A percentile compares a stretch with the other conserved stretches of the same genome.
Evolutionary conservation across 208 protist species (phyloP).

Genomic region (Blechomonas ayalai): DNA sequence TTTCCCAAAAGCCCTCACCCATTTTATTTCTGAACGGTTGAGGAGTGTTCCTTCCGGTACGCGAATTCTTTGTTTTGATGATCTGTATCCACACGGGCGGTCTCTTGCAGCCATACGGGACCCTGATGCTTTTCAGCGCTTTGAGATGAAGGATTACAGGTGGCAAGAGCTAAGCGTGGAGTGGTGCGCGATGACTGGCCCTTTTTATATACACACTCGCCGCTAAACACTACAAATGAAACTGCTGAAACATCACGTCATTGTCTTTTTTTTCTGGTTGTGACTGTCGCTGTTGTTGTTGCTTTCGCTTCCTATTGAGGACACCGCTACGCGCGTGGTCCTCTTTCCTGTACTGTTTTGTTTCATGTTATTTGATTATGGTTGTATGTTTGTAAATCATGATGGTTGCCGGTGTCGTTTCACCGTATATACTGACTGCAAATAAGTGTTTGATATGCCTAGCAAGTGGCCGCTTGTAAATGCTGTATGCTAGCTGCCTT

Average conservation of each 20-base stretch:
- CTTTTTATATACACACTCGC: slow-evolving; percentile 48
- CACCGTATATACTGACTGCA: too few relatives aligned
- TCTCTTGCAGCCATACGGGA: slow-evolving; percentile 37
- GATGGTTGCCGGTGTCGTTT: too few relatives aligned
- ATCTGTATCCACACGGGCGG: slow-evolving; percentile 53
- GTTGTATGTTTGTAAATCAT: too few relatives aligned
- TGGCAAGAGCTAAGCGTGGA: slow-evolving; percentile 61
- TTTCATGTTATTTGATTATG: too few relatives aligned
- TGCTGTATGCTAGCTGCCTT: too few relatives aligned
- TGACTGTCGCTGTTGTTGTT: neutral
- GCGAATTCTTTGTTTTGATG: slow-evolving; percentile 58
- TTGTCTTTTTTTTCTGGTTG: slow-evolving; percentile 4
- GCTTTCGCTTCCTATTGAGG: neutral
- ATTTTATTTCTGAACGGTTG: slow-evolving; percentile 51
- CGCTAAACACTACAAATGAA: slow-evolving; percentile 11
- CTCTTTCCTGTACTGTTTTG: slow-evolving; percentile 1
- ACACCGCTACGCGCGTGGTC: too few relatives aligned
- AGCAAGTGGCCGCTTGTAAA: too few relatives aligned
- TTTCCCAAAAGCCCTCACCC: slow-evolving; percentile 52
- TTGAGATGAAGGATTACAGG: slow-evolving; percentile 56
- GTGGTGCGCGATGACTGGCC: slow-evolving; percentile 42
- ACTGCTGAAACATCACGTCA: neutral
- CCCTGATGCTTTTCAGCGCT: slow-evolving; percentile 52
- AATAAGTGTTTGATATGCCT: too few relatives aligned
- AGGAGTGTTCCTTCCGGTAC: slow-evolving; percentile 26